Evolutionary conservation across 2,329 filamentous ascomycete species (phyloP).

Genomic region (Phaeosphaeria sp.): DNA sequence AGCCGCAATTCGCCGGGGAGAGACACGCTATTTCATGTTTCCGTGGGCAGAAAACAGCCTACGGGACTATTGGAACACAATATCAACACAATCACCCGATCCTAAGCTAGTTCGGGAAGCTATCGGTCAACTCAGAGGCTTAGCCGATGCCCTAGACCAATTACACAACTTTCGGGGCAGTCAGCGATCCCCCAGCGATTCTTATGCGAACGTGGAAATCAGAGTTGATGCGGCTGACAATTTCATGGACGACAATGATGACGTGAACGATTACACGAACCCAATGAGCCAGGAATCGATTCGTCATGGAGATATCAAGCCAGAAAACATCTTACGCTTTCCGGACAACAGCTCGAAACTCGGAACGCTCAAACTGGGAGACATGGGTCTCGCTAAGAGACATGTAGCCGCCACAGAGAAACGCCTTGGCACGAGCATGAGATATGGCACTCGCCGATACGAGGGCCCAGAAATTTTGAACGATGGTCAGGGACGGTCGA

Average conservation of each 20-base stretch:
- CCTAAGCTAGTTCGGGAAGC: conserved; percentile 1
- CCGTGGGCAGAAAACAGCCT: conserved; percentile 24
- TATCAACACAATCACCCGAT: conserved; percentile 1
- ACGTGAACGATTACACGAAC: not conserved
- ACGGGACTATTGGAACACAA: conserved; percentile 17
- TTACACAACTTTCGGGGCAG: conserved; percentile 14
- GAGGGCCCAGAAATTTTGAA: conserved; percentile 20
- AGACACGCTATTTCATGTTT: conserved; percentile 29
- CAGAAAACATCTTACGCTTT: conserved; percentile 32
- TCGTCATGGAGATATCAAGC: conserved; percentile 32
- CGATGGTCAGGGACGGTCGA: conserved; percentile 8
- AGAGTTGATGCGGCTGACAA: not conserved
- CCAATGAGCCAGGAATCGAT: conserved; percentile 3
- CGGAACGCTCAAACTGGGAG: conserved; percentile 23
- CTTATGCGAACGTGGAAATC: not conserved
- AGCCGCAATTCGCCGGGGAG: conserved; percentile 16
- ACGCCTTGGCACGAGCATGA: conserved; percentile 1
- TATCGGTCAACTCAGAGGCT: conserved; percentile 17
- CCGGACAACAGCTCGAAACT: not conserved
- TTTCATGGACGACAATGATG: not conserved
- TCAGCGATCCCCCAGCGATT: not conserved
- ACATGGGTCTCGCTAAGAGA: conserved; percentile 19
- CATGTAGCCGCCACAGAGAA: conserved; percentile 10
- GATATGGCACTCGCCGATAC: conserved; percentile 20
- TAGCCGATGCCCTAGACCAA: conserved; percentile 20